Evolutionary conservation across 2,329 filamentous ascomycete genomes (phyloP).

Genomic region (Aspergillus ochraceus): DNA sequence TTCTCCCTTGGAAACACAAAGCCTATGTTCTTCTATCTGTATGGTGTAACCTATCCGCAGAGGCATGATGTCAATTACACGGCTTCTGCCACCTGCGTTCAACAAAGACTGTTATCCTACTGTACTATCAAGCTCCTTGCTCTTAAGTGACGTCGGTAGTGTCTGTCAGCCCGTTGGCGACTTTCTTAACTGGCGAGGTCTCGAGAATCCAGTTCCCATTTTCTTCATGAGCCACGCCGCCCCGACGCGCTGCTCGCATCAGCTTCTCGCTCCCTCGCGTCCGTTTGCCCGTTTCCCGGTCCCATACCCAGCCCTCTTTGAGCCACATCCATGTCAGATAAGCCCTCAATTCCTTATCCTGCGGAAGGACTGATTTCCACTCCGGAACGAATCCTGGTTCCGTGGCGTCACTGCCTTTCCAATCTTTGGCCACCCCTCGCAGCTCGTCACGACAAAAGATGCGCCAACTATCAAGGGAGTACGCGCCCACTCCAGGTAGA

Average conservation of each 20-base stretch:
- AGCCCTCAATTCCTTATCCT: conserved; percentile 85
- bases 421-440: conserved; percentile 64
- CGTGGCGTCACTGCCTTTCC: conserved; percentile 58
- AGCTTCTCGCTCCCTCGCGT: conserved; percentile 41
- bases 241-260: conserved; percentile 38
- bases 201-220: conserved; percentile 41
- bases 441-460: conserved; percentile 87
- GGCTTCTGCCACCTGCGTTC: background rate
- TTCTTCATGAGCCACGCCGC: conserved; percentile 45
- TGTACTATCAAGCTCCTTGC: conserved; percentile 6
- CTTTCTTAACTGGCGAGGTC: conserved; percentile 33
- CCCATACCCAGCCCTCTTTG: conserved; percentile 80
- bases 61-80: background rate
- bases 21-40: background rate
- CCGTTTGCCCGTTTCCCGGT: conserved; percentile 64
- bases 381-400: conserved; percentile 69
- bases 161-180: conserved; percentile 25
- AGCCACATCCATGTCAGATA: conserved; percentile 92
- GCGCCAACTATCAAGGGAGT: conserved; percentile 86
- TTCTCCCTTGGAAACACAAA: too few species aligned
- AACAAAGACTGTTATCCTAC: background rate
- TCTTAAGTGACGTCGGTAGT: conserved; percentile 2
- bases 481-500: conserved; percentile 72
- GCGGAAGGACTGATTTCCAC: conserved; percentile 82
- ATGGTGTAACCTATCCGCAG: background rate